These are phyloP conservation scores for Pinguiococcus pyrenoidosus DNA, from an alignment of 108 stramenopile genomes.

Conservation along the genomic window DNA sequence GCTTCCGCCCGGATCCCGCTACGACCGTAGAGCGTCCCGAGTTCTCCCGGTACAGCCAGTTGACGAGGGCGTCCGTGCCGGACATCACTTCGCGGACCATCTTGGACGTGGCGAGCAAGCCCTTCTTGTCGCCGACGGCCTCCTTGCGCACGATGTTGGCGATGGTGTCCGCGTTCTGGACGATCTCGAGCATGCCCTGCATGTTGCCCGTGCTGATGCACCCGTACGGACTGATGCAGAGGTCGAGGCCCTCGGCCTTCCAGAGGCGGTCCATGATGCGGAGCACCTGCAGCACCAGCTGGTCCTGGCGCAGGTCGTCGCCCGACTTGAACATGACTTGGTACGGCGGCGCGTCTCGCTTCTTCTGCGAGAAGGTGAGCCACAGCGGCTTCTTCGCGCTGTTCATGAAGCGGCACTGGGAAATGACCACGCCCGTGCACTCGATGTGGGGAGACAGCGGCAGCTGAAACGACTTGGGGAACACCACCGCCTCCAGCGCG, in stretches of 20 bases:
- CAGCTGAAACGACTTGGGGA: slow-evolving; percentile 29
- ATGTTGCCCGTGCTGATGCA: slow-evolving; percentile 39
- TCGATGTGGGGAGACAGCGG: slow-evolving; percentile 17
- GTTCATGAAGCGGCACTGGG: slow-evolving; percentile 30
- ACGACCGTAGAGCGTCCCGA: no score
- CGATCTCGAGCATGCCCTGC: slow-evolving; percentile 42
- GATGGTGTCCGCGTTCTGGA: slow-evolving; percentile 31
- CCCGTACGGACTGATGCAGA: slow-evolving; percentile 27
- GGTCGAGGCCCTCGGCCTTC: slow-evolving; percentile 30
- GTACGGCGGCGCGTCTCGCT: slow-evolving; percentile 3
- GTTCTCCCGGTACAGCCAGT: slow-evolving; percentile 5
- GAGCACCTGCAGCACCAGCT: slow-evolving; percentile 46
- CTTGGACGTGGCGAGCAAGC: neutral
- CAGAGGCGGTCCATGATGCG: slow-evolving; percentile 46
- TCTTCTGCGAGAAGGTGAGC: slow-evolving; percentile 15
- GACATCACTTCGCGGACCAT: slow-evolving; percentile 2
- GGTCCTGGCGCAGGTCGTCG: slow-evolving; percentile 52
- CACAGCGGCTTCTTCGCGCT: slow-evolving; percentile 31
- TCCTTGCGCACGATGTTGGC: slow-evolving; percentile 18
- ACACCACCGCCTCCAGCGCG: slow-evolving; percentile 1
- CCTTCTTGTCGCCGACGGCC: neutral
- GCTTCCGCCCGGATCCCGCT: no score
- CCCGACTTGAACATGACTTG: slow-evolving; percentile 41
- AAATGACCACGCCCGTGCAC: slow-evolving; percentile 11
- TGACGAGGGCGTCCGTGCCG: slow-evolving; percentile 3